Percentiles rank a stretch among this genome's conserved stretches.
phyloP scores from a whole-genome alignment of 2,329 filamentous ascomycete genomes.

The Pyrenochaeta sp. region DNA sequence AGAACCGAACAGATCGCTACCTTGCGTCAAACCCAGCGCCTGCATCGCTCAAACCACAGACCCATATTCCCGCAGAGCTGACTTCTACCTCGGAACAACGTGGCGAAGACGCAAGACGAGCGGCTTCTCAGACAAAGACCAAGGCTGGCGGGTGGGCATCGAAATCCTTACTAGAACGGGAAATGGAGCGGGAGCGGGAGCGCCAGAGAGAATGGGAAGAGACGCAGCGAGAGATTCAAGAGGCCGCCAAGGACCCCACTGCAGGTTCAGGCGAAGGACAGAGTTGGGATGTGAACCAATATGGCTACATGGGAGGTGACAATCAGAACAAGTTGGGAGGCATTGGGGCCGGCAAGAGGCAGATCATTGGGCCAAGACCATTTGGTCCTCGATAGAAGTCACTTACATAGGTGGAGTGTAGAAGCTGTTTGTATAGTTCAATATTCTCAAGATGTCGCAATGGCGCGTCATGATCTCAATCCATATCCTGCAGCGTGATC shows the following conservation, averaged over 20 bases:
- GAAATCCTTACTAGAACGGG: conserved; percentile 76
- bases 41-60: conserved; percentile 49
- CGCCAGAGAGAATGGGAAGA: conserved; percentile 83
- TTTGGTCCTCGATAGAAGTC: conserved; percentile 47
- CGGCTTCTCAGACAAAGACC: conserved; percentile 65
- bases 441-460: no score
- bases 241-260: conserved; percentile 60
- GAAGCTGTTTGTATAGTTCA: no score
- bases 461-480: no score
- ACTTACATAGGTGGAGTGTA: no score
- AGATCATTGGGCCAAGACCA: conserved; percentile 80
- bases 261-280: conserved; percentile 73
- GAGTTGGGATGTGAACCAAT: conserved; percentile 79
- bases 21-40: conserved; percentile 64
- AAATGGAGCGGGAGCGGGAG: conserved; percentile 82
- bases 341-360: conserved; percentile 68
- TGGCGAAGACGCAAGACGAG: conserved; percentile 67
- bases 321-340: conserved; percentile 71
- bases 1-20: conserved; percentile 64
- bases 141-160: conserved; percentile 69
- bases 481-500: no score
- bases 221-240: conserved; percentile 70
- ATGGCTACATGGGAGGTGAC: conserved; percentile 78
- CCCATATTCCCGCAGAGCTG: conserved; percentile 59
- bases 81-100: conserved; percentile 68